phyloP scores from a whole-genome alignment of 768 basidiomycete genomes.

The Lentinus tigrinus region DNA sequence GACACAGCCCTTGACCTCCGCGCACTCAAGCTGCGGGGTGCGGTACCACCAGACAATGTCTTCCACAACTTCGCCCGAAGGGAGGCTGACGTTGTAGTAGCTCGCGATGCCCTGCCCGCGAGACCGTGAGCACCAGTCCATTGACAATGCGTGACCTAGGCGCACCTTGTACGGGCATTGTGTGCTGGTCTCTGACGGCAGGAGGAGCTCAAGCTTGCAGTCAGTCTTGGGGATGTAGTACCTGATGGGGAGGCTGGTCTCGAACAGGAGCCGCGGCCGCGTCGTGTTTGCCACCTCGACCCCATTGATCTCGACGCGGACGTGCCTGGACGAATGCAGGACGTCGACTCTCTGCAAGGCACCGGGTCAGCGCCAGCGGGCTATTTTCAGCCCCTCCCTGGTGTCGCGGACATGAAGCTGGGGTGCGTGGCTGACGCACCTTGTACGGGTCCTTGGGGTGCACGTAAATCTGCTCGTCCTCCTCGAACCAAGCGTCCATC shows the following conservation, averaged over 20 bases:
- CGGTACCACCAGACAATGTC: slow-evolving; percentile 68
- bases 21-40: slow-evolving; percentile 49
- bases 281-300: slow-evolving; percentile 60
- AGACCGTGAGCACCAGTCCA: neutral
- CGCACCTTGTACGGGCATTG: slow-evolving; percentile 66
- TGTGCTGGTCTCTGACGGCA: slow-evolving; percentile 44
- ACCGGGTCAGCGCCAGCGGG: neutral
- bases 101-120: slow-evolving; percentile 55
- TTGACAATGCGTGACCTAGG: neutral
- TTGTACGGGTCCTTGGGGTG: slow-evolving; percentile 74
- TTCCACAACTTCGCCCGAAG: slow-evolving; percentile 41
- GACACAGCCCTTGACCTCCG: slow-evolving; percentile 48
- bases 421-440: slow-evolving; percentile 32
- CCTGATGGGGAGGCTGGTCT: slow-evolving; percentile 54
- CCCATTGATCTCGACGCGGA: slow-evolving; percentile 60
- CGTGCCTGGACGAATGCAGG: slow-evolving; percentile 56
- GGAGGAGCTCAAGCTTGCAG: slow-evolving; percentile 49
- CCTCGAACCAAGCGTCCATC: slow-evolving; percentile 68
- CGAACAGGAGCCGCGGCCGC: slow-evolving; percentile 54
- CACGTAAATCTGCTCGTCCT: slow-evolving; percentile 58
- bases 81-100: slow-evolving; percentile 52
- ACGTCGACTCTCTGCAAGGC: slow-evolving; percentile 57
- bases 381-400: neutral
- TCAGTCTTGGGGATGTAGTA: slow-evolving; percentile 64
- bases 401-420: neutral